These are phyloP conservation scores for Nigrograna mackinnonii DNA, from an alignment of 2,329 filamentous ascomycete genomes.

Conservation along the genomic window DNA sequence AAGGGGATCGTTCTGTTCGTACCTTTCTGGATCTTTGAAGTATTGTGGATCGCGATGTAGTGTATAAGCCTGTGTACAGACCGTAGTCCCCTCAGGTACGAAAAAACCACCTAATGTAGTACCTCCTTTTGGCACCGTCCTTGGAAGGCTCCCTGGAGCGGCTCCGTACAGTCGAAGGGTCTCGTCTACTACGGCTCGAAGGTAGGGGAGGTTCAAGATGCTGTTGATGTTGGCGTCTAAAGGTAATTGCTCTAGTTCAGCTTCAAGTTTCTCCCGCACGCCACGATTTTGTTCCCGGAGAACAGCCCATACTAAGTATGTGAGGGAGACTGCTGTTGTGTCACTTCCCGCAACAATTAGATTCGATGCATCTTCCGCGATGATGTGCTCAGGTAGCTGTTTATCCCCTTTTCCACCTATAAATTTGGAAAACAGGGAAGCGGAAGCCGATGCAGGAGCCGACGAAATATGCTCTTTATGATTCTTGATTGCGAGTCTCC, in stretches of 20 bases:
- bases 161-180: constrained; percentile 42
- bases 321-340: not conserved
- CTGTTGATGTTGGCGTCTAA: no score
- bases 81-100: constrained; percentile 38
- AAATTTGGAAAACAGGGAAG: no score
- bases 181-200: constrained; percentile 44
- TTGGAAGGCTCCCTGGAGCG: constrained; percentile 39
- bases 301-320: not conserved
- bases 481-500: no score
- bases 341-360: not conserved
- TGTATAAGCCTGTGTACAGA: constrained; percentile 44
- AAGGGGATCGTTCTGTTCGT: no score
- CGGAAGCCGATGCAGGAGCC: no score
- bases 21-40: no score
- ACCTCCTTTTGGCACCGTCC: constrained; percentile 38
- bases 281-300: not conserved
- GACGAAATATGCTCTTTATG: no score
- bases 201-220: constrained; percentile 29
- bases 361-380: no score
- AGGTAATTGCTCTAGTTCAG: no score
- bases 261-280: not conserved
- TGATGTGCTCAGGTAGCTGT: no score
- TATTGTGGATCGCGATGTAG: constrained; percentile 40
- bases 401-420: no score
- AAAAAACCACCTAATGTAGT: constrained; percentile 34